phyloP scores from a whole-genome alignment of 805 yeast species.

The Saturnispora diversa region DNA sequence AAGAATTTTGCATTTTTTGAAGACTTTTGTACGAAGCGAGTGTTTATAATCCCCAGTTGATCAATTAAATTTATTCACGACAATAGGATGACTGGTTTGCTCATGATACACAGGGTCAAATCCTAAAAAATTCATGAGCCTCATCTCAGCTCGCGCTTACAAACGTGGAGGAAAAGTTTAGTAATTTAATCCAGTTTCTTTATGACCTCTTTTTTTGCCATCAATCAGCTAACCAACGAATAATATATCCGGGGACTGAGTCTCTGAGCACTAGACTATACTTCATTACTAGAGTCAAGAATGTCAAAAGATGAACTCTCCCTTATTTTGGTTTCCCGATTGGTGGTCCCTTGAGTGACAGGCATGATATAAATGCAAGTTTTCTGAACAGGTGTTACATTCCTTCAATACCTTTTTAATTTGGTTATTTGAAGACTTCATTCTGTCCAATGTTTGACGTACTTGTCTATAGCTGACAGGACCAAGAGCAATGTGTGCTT shows the following conservation, averaged over 20 bases:
- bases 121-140: no score
- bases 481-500: no score
- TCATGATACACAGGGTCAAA: no score
- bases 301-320: neutral
- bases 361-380: neutral
- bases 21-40: no score
- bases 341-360: neutral
- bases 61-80: no score
- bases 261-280: neutral
- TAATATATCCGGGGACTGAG: neutral
- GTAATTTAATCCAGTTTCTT: neutral
- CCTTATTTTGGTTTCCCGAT: neutral
- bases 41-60: no score
- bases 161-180: neutral
- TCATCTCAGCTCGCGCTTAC: no score
- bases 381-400: neutral
- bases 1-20: no score
- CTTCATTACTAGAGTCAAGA: neutral
- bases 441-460: no score
- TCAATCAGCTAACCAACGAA: neutral
- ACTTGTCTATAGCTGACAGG: no score
- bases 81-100: no score
- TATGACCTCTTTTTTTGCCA: neutral
- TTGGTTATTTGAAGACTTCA: slow-evolving; percentile 5
- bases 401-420: neutral